Percentiles rank a stretch among this genome's conserved stretches.
These are phyloP conservation scores for Backusella parvicylindrica DNA, from an alignment of 192 early-diverging fungal species.

Conservation along the genomic window DNA sequence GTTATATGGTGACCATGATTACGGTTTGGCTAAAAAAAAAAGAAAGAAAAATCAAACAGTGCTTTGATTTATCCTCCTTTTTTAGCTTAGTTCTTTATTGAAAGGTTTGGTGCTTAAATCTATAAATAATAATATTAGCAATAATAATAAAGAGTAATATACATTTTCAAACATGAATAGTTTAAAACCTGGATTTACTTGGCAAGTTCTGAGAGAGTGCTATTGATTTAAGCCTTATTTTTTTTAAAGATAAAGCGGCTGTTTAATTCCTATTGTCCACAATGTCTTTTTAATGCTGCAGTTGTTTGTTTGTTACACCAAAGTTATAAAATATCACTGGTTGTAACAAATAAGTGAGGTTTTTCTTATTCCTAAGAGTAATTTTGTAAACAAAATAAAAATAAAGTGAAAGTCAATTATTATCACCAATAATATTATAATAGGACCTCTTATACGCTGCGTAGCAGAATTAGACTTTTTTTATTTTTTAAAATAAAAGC, in stretches of 20 bases:
- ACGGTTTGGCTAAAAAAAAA: not conserved
- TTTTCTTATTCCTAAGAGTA: not conserved
- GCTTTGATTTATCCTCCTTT: not conserved
- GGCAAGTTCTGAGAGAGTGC: not conserved
- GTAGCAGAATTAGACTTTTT: not conserved
- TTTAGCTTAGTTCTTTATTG: not conserved
- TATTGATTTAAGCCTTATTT: not conserved
- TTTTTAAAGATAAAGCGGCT: not conserved
- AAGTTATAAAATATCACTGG: not conserved
- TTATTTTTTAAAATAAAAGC: not conserved
- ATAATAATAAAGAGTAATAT: not conserved
- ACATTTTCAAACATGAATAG: not conserved
- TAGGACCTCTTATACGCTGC: not conserved
- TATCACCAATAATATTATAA: not conserved
- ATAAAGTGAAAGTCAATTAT: not conserved
- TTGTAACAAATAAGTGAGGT: not conserved
- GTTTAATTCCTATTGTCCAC: not conserved
- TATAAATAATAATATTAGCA: not conserved
- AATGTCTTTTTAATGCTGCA: not conserved
- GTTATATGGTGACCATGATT: not conserved
- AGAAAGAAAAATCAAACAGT: not conserved
- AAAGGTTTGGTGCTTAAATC: not conserved
- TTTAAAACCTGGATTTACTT: not conserved
- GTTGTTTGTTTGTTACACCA: not conserved
- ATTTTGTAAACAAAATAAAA: not conserved